Evolutionary conservation across 1,139 yeast genomes (phyloP).

Genomic region (Yamadazyma dushanensis): DNA sequence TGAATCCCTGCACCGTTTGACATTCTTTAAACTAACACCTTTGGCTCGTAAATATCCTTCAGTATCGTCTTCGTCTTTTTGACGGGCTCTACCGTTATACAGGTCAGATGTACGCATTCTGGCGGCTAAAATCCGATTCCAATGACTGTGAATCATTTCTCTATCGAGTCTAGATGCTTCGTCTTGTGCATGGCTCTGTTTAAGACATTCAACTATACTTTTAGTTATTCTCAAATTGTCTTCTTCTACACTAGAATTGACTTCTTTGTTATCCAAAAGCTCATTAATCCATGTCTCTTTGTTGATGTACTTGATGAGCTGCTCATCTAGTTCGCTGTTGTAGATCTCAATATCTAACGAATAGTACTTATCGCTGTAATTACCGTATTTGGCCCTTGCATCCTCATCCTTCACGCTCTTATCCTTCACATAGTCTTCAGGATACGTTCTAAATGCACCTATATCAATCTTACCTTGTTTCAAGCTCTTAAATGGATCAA

Average conservation of each 20-base stretch:
- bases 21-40: background rate
- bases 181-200: background rate
- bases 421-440: slow-evolving; percentile 46
- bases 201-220: background rate
- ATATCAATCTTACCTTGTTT: slow-evolving; percentile 73
- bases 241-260: slow-evolving; percentile 4
- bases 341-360: slow-evolving; percentile 66
- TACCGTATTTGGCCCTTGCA: slow-evolving; percentile 56
- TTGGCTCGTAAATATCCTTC: background rate
- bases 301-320: slow-evolving; percentile 47
- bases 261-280: slow-evolving; percentile 14
- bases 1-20: background rate
- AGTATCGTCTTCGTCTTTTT: background rate
- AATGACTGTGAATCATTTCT: slow-evolving; percentile 2
- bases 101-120: too few relatives aligned
- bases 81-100: too few relatives aligned
- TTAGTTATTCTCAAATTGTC: background rate
- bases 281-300: slow-evolving; percentile 50
- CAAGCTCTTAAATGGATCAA: slow-evolving; percentile 76
- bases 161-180: background rate
- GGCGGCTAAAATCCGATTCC: background rate
- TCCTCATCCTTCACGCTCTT: slow-evolving; percentile 6
- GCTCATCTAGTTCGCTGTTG: slow-evolving; percentile 53
- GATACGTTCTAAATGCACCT: slow-evolving; percentile 87
- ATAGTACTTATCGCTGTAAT: slow-evolving; percentile 70